Conservation (phyloP, 73 alveolate species). For the Diophrys appendiculata region DNA sequence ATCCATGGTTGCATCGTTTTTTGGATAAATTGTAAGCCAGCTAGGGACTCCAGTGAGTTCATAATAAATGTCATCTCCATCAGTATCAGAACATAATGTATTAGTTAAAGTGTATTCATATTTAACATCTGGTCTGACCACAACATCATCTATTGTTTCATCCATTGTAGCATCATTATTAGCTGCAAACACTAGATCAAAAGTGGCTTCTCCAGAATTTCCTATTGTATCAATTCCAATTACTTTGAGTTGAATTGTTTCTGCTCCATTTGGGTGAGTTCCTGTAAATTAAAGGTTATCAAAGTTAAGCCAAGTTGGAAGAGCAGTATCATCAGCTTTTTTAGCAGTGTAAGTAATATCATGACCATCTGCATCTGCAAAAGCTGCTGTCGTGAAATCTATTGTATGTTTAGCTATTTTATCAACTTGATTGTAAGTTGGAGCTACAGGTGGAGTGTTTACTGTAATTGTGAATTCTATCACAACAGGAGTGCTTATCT, state of each 20-base stretch:
- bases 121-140: not conserved
- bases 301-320: not conserved
- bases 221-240: not conserved
- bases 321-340: too few species aligned
- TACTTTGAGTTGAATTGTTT: not conserved
- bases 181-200: not conserved
- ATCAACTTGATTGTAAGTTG: too few species aligned
- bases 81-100: not conserved
- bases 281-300: not conserved
- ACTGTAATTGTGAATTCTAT: too few species aligned
- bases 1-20: not conserved
- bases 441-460: too few species aligned
- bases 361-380: too few species aligned
- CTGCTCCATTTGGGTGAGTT: not conserved
- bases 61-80: not conserved
- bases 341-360: too few species aligned
- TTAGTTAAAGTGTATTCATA: not conserved
- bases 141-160: not conserved
- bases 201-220: not conserved
- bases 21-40: not conserved
- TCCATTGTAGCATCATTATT: not conserved
- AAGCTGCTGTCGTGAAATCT: too few species aligned
- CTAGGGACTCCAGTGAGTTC: not conserved
- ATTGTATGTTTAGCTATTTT: too few species aligned
- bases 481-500: too few species aligned